A percentile compares a stretch with the other conserved stretches of the same genome.
These are phyloP conservation scores for Sphaerulina musiva DNA, from an alignment of 2,329 filamentous ascomycete genomes.

Conservation along the genomic window DNA sequence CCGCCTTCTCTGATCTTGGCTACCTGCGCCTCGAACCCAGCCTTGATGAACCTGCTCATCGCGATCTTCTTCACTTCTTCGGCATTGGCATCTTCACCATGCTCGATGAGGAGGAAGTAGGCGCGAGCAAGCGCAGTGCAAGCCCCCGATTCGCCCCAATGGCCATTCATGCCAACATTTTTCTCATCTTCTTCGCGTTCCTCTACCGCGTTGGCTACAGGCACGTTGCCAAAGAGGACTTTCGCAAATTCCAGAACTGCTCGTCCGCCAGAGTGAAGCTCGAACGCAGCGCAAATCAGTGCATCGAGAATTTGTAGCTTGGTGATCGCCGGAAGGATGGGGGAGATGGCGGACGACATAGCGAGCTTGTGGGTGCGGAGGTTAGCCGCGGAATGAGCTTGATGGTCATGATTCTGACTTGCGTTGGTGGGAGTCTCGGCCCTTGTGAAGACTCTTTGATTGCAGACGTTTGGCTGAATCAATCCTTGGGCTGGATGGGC, in stretches of 20 bases:
- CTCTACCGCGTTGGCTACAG: constrained; percentile 3
- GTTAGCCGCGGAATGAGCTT: background rate
- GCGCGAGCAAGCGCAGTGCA: constrained; percentile 12
- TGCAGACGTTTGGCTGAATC: background rate
- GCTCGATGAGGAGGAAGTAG: constrained; percentile 10
- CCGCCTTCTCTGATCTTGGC: constrained; percentile 1
- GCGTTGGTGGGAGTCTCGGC: background rate
- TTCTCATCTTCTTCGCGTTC: constrained; percentile 14
- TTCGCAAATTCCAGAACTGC: constrained; percentile 11
- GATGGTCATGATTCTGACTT: background rate
- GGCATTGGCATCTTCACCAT: constrained; percentile 11
- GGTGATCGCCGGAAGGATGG: background rate
- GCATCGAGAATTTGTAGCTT: constrained; percentile 9
- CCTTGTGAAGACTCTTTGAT: background rate
- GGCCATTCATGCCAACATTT: constrained; percentile 12
- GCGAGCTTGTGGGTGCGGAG: background rate
- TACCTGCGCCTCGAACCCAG: constrained; percentile 8
- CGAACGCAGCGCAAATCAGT: constrained; percentile 8
- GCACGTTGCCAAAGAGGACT: constrained; percentile 6
- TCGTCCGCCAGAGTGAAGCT: constrained; percentile 13
- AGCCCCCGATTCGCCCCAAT: constrained; percentile 10
- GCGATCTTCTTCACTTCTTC: constrained; percentile 11
- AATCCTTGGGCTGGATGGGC: no score
- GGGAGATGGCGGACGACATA: constrained; percentile 11
- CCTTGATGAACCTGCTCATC: constrained; percentile 7